Evolutionary conservation across 352 stramenopile genomes (phyloP), one percentile per base, ranked within the genome.

Genomic region (Globisporangium barbulae): DNA sequence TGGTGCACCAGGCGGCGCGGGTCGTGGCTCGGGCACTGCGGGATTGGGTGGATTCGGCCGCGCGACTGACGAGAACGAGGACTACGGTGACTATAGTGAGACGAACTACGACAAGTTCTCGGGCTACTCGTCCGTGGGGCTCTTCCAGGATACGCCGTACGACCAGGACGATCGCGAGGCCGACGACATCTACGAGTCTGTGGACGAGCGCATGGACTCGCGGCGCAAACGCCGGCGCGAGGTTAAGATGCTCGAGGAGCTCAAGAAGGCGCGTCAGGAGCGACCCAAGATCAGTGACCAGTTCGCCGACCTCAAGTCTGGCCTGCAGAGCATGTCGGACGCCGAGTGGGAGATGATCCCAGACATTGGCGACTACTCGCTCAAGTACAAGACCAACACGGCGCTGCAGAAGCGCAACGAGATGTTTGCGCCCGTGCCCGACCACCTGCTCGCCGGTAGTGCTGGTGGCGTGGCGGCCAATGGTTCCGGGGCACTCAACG

Each of bases 221-320:
- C 70, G 89, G 33, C 87, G 92, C 39, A 98, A 98, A 72, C 81
- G 94, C 21, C 77, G 87, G 7, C 76, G 92, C 50, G 83, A 98
- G 74, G 68, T 96, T 19, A 68, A 86, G 60, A 74, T 90, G 72
- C 64, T 97, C 41, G 76, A 96, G 42, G 82, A 95, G 47, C 77
- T 97, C 55, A 97, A 97, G 76, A 91, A 91, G 65, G 79, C 80
- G 47, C 77, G 90, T 4, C 75, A 90, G 45, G 90, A 97, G 39
- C 81, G 88, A 10, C 92, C 91, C 10, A 98, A 98, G 70, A 98
- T 99, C 74, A 96, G 89, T 48, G 94, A 98, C 74, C 96, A 99
- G 79, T 99, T 99, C 70, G 90, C 92, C 3, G 97, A 99, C 69
- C 76, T 99, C n/a, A 99, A 99, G 81, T 76, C 89, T 56, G 87